These are phyloP conservation scores for Cyclotella kingstonii DNA, from an alignment of 108 stramenopile genomes.

Conservation along the genomic window DNA sequence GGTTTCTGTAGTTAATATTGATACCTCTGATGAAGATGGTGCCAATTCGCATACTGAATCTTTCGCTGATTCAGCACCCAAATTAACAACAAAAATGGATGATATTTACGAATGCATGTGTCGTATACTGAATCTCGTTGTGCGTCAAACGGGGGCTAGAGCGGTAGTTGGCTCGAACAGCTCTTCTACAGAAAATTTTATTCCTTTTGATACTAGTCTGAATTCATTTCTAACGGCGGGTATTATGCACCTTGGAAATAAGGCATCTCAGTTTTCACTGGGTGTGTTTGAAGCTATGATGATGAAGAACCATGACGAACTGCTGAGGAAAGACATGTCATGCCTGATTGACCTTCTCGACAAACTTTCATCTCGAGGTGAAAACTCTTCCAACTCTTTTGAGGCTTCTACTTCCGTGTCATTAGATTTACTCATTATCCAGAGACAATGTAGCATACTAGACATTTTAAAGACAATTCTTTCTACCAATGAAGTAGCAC, in stretches of 20 bases:
- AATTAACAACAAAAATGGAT: constrained; percentile 26
- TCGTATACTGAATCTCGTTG: constrained; percentile 46
- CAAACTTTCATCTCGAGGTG: constrained; percentile 35
- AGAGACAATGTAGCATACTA: constrained; percentile 34
- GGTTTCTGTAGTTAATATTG: no score
- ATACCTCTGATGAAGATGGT: constrained; percentile 1
- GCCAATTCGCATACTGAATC: background rate
- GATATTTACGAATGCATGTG: constrained; percentile 38
- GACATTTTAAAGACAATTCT: constrained; percentile 57
- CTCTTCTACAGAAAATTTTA: constrained; percentile 22
- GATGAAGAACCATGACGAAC: constrained; percentile 45
- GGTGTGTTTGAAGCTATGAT: constrained; percentile 73
- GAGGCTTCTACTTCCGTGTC: background rate
- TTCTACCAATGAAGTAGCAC: constrained; percentile 55
- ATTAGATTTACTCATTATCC: constrained; percentile 22
- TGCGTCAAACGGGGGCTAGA: constrained; percentile 33
- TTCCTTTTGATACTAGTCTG: constrained; percentile 30
- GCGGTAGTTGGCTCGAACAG: constrained; percentile 22
- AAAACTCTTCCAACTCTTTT: background rate
- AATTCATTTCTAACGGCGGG: constrained; percentile 52
- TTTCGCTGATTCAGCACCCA: constrained; percentile 13
- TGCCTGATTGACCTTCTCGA: constrained; percentile 58
- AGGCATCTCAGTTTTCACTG: constrained; percentile 51
- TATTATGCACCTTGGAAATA: constrained; percentile 67
- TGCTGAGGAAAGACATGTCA: constrained; percentile 57